Evolutionary conservation across 2,329 filamentous ascomycete genomes (phyloP), one percentile per base, ranked within the genome.

Genomic region (Scytalidium sp.): DNA sequence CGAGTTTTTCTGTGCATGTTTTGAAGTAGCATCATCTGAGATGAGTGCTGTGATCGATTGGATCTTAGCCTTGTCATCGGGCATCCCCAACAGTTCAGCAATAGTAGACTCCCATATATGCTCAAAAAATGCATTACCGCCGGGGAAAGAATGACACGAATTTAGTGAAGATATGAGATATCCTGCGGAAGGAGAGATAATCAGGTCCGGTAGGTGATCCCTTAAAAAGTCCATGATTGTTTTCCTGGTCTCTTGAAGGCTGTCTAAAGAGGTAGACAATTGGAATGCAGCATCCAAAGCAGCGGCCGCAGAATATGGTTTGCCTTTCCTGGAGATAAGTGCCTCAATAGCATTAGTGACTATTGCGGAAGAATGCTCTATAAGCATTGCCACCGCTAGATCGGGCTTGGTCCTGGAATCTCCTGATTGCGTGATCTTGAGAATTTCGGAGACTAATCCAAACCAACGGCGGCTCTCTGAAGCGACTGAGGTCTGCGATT

Each of bases 391-490:
- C 60, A 36, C 15, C 13, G 5, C 11, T 15, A n/a, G 17, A 15
- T 36, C 5, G 5, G 15, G 15, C 5, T 36, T n/a, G 5, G 15
- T 9, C 17, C 17, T 36, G 15, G 13, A n/a, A 8, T 9, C 13
- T 36, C 15, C 8, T 9, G 5, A n/a, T 15, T 36, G 8, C 5
- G 4, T n/a, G 21, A 66, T 67, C 20, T 73, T 63, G 13, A 74
- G 59, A 19, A 62, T 47, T 41, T 59, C 56, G 2, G 57, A 54
- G n/a, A 62, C 23, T 3, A 67, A 47, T 25, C 78, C 70, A 52
- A 88, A 85, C 70, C 90, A 90, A 1, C 88, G 83, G 42, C 76
- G 73, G 0, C 85, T 84, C 59, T 87, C 80, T 6, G 83, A 75
- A 9, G 81, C 80, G 21, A 96, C 76, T 39, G 75, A 73, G 45